Base-by-base conservation (phyloP, 345 rosid species). In the Citropsis articulata region DNA sequence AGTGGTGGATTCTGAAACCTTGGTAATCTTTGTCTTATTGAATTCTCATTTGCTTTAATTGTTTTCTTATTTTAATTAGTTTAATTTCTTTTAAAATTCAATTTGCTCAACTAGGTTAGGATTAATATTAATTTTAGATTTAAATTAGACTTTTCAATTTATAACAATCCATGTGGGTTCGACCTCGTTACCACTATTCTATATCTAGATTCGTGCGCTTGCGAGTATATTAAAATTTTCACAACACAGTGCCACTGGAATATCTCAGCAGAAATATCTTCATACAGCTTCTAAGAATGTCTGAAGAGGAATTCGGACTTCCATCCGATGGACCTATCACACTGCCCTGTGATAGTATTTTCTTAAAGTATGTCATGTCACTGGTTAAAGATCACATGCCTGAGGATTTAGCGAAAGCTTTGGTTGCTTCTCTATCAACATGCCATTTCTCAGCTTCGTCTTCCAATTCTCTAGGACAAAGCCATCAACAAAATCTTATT, bases 251-350 rank as follows among this genome's bases (percentile, higher is more conserved):
- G 10, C 83, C 83, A 9, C 10, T 76, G 22, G 65, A 65, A 66
- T 88, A 77, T 78, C 77, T 85, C 6, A 73, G 73, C 50, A 76
- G 65, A 69, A 62, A 45, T 30, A 18, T 86, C 48, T 33, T 86
- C 48, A 68, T 62, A 65, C 82, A 82, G 70, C 83, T 87, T 28
- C 68, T 85, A 38, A 82, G 71, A 53, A 75, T 85, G 13, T 82
- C 85, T 13, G 87, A 79, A 76, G 85, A 87, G 77, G 87, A 78
- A 36, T 82, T 81, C 24, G 84, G 90, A 1, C 70, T 85, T 18
- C 70, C 84, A 6, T 80, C 66, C 0, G 63, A 71, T 28, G 79
- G 85, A 56, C 85, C 87, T 9, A 80, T 80, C 76, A 82, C 53
- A 0, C 30, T 82, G 60, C 80, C 81, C 31, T 81, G 81, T 36